Evolutionary conservation across 495 filamentous ascomycete species (phyloP).

Genomic region (Penicillium verhagenii): DNA sequence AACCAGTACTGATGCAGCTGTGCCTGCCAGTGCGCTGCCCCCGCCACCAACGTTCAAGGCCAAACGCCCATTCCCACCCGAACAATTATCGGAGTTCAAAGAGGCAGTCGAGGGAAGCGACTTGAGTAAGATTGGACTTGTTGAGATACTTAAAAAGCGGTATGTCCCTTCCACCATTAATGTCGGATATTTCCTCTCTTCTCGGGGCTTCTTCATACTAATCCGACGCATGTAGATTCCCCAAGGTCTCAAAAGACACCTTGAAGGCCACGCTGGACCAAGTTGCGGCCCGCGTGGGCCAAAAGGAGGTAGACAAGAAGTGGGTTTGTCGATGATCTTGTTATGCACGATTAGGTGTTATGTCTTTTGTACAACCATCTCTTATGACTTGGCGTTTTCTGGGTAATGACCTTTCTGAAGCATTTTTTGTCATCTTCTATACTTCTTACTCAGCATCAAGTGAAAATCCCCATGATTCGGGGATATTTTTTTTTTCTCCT

Average conservation of each 20-base stretch:
- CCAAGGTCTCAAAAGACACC: slow-evolving; percentile 65
- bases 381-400: background rate
- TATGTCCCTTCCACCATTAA: slow-evolving; percentile 21
- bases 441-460: background rate
- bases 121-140: slow-evolving; percentile 70
- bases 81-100: slow-evolving; percentile 72
- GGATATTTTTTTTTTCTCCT: background rate
- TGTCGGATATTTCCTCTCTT: background rate
- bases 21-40: slow-evolving; percentile 9
- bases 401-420: background rate
- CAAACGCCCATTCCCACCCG: slow-evolving; percentile 48
- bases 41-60: slow-evolving; percentile 24
- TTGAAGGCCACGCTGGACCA: slow-evolving; percentile 70
- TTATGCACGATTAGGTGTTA: background rate
- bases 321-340: slow-evolving; percentile 45
- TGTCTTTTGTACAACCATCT: slow-evolving; percentile 1
- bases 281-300: slow-evolving; percentile 66
- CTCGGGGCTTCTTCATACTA: background rate
- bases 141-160: slow-evolving; percentile 73
- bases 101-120: slow-evolving; percentile 65
- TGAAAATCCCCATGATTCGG: background rate
- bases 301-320: slow-evolving; percentile 61
- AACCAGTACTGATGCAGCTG: slow-evolving; percentile 6
- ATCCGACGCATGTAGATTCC: slow-evolving; percentile 50
- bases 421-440: background rate